Conservation (phyloP, 2,329 filamentous ascomycete genomes). For the Cytospora leucostoma region DNA sequence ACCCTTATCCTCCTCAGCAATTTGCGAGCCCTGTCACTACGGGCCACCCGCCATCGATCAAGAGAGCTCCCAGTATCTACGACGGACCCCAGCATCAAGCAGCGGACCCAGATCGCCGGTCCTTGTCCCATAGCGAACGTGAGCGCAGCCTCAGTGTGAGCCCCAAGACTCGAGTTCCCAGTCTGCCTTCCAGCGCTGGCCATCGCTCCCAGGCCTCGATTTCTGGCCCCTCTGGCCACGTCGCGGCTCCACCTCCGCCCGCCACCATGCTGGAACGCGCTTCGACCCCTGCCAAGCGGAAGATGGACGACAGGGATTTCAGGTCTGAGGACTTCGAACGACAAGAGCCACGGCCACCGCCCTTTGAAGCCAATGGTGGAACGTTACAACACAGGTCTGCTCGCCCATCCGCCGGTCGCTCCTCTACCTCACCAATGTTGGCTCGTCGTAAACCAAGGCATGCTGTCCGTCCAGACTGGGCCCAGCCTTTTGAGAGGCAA, state of each 20-base stretch:
- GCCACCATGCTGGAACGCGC: conserved; percentile 35
- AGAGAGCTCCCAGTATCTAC: conserved; percentile 47
- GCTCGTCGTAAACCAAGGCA: conserved; percentile 44
- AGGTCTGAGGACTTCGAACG: conserved; percentile 54
- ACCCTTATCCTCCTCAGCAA: conserved; percentile 49
- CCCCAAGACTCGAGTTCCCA: conserved; percentile 69
- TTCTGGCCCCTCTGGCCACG: conserved; percentile 28
- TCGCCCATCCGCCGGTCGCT: conserved; percentile 30
- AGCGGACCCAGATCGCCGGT: conserved; percentile 49
- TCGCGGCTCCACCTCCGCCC: conserved; percentile 31
- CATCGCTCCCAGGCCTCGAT: conserved; percentile 31
- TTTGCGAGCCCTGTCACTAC: conserved; percentile 54
- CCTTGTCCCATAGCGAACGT: conserved; percentile 61
- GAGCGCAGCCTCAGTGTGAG: conserved; percentile 75
- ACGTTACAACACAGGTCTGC: conserved; percentile 29
- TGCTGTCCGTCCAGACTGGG: conserved; percentile 50
- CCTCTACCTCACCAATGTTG: conserved; percentile 38
- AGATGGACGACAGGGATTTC: conserved; percentile 51
- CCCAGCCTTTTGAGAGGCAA: conserved; percentile 43
- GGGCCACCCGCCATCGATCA: conserved; percentile 45
- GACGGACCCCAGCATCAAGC: conserved; percentile 38
- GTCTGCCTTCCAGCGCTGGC: conserved; percentile 49
- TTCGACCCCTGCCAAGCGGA: conserved; percentile 48
- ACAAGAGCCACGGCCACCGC: conserved; percentile 50
- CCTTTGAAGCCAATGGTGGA: conserved; percentile 51